Evolutionary conservation across 129 eudicot species (phyloP).

Genomic region (Pseudognaphalium luteoalbum): DNA sequence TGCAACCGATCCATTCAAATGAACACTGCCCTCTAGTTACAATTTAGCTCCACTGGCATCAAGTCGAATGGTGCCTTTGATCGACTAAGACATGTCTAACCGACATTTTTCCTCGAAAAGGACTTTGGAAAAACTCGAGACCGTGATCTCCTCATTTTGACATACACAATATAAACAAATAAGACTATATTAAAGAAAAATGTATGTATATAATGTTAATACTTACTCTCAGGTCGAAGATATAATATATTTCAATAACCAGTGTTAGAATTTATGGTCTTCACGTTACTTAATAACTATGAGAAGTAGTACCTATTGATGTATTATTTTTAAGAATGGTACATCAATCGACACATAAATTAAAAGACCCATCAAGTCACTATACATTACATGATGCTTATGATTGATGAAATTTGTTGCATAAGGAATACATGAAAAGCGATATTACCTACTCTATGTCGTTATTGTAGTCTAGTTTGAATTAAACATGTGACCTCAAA

Average conservation of each 20-base stretch:
- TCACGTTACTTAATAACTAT: not conserved
- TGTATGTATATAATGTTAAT: not conserved
- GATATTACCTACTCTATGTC: not conserved
- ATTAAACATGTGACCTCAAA: constrained; percentile 30
- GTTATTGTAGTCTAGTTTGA: not conserved
- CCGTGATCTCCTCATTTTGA: not conserved
- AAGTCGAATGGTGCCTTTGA: not conserved
- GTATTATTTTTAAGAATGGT: not conserved
- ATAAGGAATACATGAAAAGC: not conserved
- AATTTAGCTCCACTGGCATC: constrained; percentile 2
- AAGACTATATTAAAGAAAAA: not conserved
- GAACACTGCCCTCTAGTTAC: not conserved
- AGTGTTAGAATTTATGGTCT: not conserved
- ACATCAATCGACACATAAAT: not conserved
- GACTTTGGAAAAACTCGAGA: not conserved
- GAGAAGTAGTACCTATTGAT: not conserved
- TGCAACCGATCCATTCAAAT: no score
- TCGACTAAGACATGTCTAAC: not conserved
- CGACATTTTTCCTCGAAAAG: not conserved
- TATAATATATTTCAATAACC: not conserved
- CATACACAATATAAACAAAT: not conserved
- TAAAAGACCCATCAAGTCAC: not conserved
- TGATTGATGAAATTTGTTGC: not conserved
- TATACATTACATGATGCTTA: not conserved
- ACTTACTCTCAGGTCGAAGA: not conserved